phyloP scores from a whole-genome alignment of 306 rosid genomes.

The Cucumis hystrix region DNA sequence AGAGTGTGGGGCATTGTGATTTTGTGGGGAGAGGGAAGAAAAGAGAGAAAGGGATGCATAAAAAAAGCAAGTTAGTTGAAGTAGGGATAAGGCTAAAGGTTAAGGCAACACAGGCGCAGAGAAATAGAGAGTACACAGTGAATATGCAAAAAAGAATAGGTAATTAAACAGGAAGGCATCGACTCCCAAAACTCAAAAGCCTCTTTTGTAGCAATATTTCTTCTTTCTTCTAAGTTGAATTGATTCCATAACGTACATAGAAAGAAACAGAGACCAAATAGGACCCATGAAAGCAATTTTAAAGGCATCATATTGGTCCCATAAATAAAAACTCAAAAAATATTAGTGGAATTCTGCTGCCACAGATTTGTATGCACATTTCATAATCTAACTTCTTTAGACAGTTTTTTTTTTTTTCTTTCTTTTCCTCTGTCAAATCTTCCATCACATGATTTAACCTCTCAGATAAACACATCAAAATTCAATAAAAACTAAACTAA shows the following conservation, averaged over 20 bases:
- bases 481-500: not conserved
- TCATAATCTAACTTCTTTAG: not conserved
- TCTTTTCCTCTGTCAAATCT: not conserved
- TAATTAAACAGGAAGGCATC: not conserved
- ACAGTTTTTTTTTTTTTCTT: not conserved
- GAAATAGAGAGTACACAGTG: not conserved
- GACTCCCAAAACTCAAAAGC: not conserved
- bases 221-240: conserved; percentile 6
- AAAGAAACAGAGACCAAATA: conserved; percentile 14
- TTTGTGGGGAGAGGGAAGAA: not conserved
- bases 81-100: not conserved
- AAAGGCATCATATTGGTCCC: not conserved
- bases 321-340: not conserved
- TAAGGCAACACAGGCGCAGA: not conserved
- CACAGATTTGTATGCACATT: conserved; percentile 1
- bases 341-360: not conserved
- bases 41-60: not conserved
- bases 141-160: not conserved
- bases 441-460: not conserved
- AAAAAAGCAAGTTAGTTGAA: not conserved
- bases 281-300: conserved; percentile 28
- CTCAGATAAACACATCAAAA: not conserved
- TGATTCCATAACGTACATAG: conserved; percentile 7
- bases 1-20: not conserved
- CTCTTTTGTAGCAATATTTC: not conserved